Percentiles rank a stretch among this genome's conserved stretches.
These are phyloP conservation scores for Penicillium simplicissimum DNA, from an alignment of 495 filamentous ascomycete species.

Conservation along the genomic window DNA sequence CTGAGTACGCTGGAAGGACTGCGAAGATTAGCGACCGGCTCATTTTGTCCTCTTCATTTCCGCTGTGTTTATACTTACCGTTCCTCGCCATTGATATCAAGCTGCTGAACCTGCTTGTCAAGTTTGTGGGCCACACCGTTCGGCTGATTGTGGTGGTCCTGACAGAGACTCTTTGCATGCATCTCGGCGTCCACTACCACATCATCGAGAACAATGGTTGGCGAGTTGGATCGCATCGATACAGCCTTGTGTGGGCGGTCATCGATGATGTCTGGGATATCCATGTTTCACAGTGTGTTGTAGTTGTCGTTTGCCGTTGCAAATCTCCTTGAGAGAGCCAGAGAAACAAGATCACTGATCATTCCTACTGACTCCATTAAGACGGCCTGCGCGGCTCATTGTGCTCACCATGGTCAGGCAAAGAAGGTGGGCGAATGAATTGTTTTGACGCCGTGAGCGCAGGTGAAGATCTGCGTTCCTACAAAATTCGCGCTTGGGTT, in stretches of 20 bases:
- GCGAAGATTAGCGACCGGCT: constrained; percentile 2
- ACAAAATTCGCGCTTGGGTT: constrained; percentile 4
- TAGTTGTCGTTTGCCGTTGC: not conserved
- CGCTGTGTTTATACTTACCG: not conserved
- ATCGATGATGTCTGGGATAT: constrained; percentile 24
- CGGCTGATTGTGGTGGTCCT: not conserved
- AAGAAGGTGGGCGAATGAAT: constrained; percentile 12
- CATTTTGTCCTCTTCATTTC: not conserved
- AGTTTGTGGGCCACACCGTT: not conserved
- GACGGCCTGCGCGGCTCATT: constrained; percentile 1
- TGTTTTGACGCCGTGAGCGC: constrained; percentile 9
- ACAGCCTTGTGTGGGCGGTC: constrained; percentile 16
- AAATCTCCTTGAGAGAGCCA: constrained; percentile 12
- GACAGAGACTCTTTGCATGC: not conserved
- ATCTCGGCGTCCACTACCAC: constrained; percentile 2
- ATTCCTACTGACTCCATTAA: constrained; percentile 1
- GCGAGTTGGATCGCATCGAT: constrained; percentile 15
- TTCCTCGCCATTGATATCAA: not conserved
- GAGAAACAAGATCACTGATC: constrained; percentile 11
- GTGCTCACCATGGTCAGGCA: constrained; percentile 17
- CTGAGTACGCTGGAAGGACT: constrained; percentile 10
- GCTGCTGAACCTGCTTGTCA: not conserved
- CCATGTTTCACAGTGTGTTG: constrained; percentile 11
- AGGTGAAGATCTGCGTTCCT: constrained; percentile 14
- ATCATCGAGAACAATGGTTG: constrained; percentile 16